These are phyloP conservation scores for Aotearoamyces nothofagi DNA, from an alignment of 2,329 filamentous ascomycete species.

Conservation along the genomic window DNA sequence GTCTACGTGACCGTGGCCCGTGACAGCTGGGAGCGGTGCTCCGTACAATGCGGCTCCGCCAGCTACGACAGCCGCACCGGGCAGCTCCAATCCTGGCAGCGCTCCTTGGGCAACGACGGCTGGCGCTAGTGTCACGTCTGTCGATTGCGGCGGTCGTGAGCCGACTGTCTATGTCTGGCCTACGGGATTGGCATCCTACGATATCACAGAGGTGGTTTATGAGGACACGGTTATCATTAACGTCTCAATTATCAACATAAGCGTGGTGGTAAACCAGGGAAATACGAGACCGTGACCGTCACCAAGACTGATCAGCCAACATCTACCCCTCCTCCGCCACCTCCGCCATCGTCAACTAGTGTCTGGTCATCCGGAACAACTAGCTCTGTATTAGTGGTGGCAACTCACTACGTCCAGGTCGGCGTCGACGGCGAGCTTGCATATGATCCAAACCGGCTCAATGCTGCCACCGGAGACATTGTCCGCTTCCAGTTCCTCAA, in stretches of 20 bases:
- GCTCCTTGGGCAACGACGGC: not conserved
- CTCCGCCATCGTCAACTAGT: not conserved
- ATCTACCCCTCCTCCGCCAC: not conserved
- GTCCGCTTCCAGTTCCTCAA: slow-evolving; percentile 57
- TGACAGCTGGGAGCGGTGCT: no score
- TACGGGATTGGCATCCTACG: not conserved
- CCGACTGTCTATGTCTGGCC: not conserved
- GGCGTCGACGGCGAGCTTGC: slow-evolving; percentile 31
- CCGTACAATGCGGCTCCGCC: no score
- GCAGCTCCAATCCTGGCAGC: no score
- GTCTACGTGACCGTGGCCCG: no score
- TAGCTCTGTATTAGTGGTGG: not conserved
- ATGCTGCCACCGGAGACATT: slow-evolving; percentile 47
- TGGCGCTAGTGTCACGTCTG: not conserved
- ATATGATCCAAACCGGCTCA: slow-evolving; percentile 43
- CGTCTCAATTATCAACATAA: not conserved
- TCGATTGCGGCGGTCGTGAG: not conserved
- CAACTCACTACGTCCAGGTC: slow-evolving; percentile 2
- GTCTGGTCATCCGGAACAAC: not conserved
- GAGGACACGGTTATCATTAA: not conserved
- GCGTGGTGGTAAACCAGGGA: not conserved
- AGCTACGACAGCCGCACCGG: no score
- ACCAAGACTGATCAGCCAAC: not conserved
- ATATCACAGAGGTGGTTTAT: not conserved
- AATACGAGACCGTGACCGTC: not conserved